Base-by-base conservation (phyloP, 163 green algal genomes). In the Coccomyxa subellipsoidea region DNA sequence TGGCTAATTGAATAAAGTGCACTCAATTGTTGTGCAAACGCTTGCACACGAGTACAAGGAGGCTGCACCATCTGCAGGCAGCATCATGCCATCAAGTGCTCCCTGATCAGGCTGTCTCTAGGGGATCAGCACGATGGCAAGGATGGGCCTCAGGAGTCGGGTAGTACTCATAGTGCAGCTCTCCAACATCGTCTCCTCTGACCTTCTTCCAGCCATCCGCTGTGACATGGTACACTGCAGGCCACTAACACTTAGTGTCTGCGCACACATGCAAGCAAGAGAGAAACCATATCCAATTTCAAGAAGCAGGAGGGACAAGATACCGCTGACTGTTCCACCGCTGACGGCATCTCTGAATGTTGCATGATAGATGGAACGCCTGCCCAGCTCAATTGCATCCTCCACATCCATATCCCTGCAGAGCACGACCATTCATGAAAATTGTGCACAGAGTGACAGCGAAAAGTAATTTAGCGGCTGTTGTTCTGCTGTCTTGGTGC, bases 81-180 rank as follows among this genome's bases (percentile, higher is more conserved):
- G n/a, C n/a, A n/a, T n/a, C n/a, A n/a, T n/a, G n/a, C n/a, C n/a
- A 59, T 8, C 1, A 12, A 12, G 21, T 59, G 23, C 21, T 8
- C 47, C 21, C 4, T 59, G 47, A 59, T 59, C 47, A 59, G 47
- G 47, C 47, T 59, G 47, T 18, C 47, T 59, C 47, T 18, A 59
- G 47, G 3, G 70, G 70, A 34, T 77, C 70, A 25, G 70, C 27
- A 9, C 70, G 31, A 18, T 40, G 25, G 70, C 70, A 77, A 40
- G 83, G 83, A 37, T 87, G 80, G 34, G 76, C 27, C 32, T 84
- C 83, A 9, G 89, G 84, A 36, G 91, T 76, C 18, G 93, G 92
- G 86, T 98, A 97, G 90, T 98, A 98, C 82, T 97, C 84, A 88
- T 95, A 98, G 91, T 99, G 95, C 84, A 99, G 89, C 84, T 99